Evolutionary conservation across 2,329 filamentous ascomycete genomes (phyloP), one percentile per base, ranked within the genome.

Genomic region (Ustulina deusta): DNA sequence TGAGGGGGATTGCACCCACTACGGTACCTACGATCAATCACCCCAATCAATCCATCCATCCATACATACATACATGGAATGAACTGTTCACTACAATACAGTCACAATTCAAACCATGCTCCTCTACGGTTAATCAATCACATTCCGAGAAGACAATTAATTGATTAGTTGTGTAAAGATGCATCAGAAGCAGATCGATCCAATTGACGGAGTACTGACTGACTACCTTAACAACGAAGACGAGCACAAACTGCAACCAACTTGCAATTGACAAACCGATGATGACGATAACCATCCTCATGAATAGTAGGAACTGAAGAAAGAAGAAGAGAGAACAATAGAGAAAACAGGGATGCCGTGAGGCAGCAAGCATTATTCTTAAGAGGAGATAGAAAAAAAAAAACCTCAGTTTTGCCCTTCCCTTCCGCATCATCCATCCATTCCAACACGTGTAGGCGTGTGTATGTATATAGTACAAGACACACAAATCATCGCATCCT

Each of bases 291-390:
- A 62, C 66, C 34, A 27, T 52, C 63, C 54, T 57, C 38, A n/a
- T 52, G 22, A 65, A 67, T 57, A 46, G 59, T 42, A 71, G 48
- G 40, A 64, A 69, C 15, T 44, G 17, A 1, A 4, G 20, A 25
- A 22, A 32, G 17, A 34, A 32, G 25, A 71, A n/a, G 22, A 36
- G 32, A 63, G 69, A 52, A 34, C 49, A 22, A 65, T 61, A 72
- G 63, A 69, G 51, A 60, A 9, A 70, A 73, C 69, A 77, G 74
- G 71, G 73, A 74, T 78, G 77, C 77, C 77, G 77, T 72, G 77
- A 75, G 77, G 77, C 77, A 78, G 56, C 70, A 72, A 78, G 56
- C 70, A 72, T 73, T 73, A 73, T 71, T 75, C 74, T 75, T 74
- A 17, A 58, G 51, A 46, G 20, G 10, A 22, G 25, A 38, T 11